Percentiles rank a stretch among this genome's conserved stretches.
These are phyloP conservation scores for Camellia granthamiana DNA, from an alignment of 148 eudicot species.

Conservation along the genomic window DNA sequence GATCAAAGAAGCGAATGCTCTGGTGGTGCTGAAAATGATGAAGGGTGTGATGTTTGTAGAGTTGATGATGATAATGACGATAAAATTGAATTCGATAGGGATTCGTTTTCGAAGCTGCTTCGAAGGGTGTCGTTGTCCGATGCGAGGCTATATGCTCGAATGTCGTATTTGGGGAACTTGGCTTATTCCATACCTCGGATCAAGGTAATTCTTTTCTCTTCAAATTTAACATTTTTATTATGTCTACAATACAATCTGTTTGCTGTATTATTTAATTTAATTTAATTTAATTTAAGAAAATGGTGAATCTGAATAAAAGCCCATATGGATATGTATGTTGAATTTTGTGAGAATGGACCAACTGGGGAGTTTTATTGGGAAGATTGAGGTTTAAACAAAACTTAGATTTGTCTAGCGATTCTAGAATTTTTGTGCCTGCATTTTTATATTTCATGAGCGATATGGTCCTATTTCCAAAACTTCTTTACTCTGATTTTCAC, in stretches of 20 bases:
- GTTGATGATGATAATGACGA: conserved; percentile 44
- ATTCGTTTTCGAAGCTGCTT: conserved; percentile 66
- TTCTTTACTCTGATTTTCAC: neutral
- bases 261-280: neutral
- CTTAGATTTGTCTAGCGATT: neutral
- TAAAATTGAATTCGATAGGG: conserved; percentile 54
- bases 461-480: neutral
- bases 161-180: conserved; percentile 82
- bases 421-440: conserved; percentile 11
- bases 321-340: neutral
- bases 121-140: conserved; percentile 72
- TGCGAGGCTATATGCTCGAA: conserved; percentile 79
- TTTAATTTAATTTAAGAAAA: neutral
- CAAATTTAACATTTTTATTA: neutral
- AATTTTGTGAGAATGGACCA: neutral
- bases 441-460: neutral
- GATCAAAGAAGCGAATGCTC: conserved; percentile 17
- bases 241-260: conserved; percentile 6
- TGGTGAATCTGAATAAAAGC: neutral
- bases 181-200: conserved; percentile 81
- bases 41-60: conserved; percentile 39
- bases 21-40: conserved; percentile 13
- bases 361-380: neutral
- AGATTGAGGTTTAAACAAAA: neutral
- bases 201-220: conserved; percentile 51